Conservation (phyloP, 768 basidiomycete species). For the Russula dissimulans region DNA sequence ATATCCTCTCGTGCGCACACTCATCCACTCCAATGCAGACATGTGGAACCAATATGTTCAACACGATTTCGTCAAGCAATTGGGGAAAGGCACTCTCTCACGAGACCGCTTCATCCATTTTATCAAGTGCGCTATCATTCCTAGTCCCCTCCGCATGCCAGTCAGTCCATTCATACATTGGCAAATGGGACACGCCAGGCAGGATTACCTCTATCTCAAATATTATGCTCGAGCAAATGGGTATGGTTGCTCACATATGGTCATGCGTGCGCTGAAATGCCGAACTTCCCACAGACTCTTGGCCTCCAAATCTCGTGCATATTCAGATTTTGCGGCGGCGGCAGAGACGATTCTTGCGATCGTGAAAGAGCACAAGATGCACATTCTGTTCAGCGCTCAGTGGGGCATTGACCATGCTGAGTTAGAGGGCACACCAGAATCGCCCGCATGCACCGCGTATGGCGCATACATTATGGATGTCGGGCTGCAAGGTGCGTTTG, state of each 20-base stretch:
- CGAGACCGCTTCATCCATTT: constrained; percentile 70
- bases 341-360: constrained; percentile 56
- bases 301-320: constrained; percentile 65
- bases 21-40: constrained; percentile 46
- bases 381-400: constrained; percentile 56
- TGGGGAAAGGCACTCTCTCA: constrained; percentile 65
- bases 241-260: constrained; percentile 28
- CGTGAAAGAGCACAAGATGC: constrained; percentile 60
- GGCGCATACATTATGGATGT: constrained; percentile 78
- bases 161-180: not conserved
- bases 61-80: constrained; percentile 73
- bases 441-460: constrained; percentile 71
- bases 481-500: constrained; percentile 49
- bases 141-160: not conserved
- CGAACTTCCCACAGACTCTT: constrained; percentile 41
- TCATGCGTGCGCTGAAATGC: not conserved
- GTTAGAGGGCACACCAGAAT: constrained; percentile 54
- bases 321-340: constrained; percentile 51
- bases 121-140: constrained; percentile 49
- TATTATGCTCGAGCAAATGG: constrained; percentile 81
- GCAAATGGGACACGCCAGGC: constrained; percentile 33
- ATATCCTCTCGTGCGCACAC: constrained; percentile 56
- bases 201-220: constrained; percentile 73
- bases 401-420: constrained; percentile 61
- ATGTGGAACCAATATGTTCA: constrained; percentile 70